Conservation (phyloP, 306 rosid genomes). For the Malus orientalis region DNA sequence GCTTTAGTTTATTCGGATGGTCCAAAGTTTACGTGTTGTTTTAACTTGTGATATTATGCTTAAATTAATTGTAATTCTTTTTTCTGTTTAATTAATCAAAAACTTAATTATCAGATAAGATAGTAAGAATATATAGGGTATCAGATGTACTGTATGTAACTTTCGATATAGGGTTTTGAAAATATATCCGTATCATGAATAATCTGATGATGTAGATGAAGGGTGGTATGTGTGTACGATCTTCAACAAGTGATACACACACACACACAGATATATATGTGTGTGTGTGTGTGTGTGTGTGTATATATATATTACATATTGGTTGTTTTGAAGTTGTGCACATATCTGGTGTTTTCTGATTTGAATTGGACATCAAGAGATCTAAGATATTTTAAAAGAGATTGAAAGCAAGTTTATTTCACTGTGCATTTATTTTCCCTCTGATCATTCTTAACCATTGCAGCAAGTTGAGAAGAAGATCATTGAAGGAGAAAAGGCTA, state of each 20-base stretch:
- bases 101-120: neutral
- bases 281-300: no score
- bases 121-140: neutral
- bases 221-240: neutral
- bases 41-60: neutral
- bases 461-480: slow-evolving; percentile 44
- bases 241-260: neutral
- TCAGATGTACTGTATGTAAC: neutral
- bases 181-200: neutral
- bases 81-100: neutral
- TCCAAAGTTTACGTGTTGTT: neutral
- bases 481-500: slow-evolving; percentile 30
- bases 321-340: neutral
- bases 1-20: neutral
- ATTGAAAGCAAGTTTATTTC: neutral
- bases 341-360: neutral
- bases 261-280: no score
- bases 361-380: neutral
- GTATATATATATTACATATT: neutral
- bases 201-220: neutral
- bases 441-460: slow-evolving; percentile 2
- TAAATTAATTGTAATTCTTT: neutral
- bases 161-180: neutral
- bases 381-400: neutral
- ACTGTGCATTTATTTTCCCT: neutral